Percentiles rank a stretch among this genome's conserved stretches.
phyloP scores from a whole-genome alignment of 306 rosid genomes.

The Myrica gale region DNA sequence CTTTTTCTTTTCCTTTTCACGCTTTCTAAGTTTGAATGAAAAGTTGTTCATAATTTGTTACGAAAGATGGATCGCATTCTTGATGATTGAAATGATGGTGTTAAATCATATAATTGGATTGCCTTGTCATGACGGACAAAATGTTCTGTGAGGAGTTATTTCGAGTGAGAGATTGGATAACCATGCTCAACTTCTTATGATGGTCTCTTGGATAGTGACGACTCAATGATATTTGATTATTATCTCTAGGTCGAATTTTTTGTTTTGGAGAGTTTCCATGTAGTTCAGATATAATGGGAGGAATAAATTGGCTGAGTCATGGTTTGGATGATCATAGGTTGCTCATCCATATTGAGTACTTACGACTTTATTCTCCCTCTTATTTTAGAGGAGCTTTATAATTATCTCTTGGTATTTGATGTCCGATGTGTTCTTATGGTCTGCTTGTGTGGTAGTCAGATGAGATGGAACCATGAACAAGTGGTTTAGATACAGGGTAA shows the following conservation, averaged over 20 bases:
- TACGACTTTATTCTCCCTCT: not conserved
- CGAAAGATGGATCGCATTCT: not conserved
- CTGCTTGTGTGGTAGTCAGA: slow-evolving; percentile 1
- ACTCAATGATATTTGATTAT: not conserved
- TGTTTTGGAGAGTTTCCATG: not conserved
- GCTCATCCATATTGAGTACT: not conserved
- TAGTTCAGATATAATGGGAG: not conserved
- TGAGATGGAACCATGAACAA: not conserved
- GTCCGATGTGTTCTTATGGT: not conserved
- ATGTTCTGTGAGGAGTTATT: not conserved
- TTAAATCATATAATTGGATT: not conserved
- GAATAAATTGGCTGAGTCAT: not conserved
- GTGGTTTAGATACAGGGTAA: not conserved
- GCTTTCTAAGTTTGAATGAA: slow-evolving; percentile 21
- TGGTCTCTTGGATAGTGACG: not conserved
- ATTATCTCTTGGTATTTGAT: not conserved
- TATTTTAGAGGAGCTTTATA: not conserved
- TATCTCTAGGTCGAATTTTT: not conserved
- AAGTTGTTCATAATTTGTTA: slow-evolving; percentile 27
- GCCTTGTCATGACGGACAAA: not conserved
- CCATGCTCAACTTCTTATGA: not conserved
- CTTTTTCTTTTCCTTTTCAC: slow-evolving; percentile 4
- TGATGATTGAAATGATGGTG: not conserved
- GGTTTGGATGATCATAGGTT: not conserved
- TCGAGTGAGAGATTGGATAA: not conserved